Conservation (phyloP, 83 land plant species). For the Thuja plicata region DNA sequence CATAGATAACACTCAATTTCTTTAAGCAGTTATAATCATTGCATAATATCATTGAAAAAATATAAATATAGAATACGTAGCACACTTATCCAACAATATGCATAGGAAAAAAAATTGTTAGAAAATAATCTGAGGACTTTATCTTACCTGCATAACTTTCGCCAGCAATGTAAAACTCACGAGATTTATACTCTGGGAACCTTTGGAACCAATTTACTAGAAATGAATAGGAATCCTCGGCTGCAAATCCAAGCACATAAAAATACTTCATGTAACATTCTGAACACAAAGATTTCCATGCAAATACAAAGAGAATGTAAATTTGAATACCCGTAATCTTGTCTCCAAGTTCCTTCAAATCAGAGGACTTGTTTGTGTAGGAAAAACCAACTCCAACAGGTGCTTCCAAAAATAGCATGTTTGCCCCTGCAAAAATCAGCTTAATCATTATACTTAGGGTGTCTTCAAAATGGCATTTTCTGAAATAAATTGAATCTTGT, state of each 20-base stretch:
- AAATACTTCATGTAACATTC: not conserved
- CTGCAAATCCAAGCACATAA: constrained; percentile 32
- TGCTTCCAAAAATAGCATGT: constrained; percentile 71
- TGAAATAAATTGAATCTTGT: too few species aligned
- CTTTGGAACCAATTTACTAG: constrained; percentile 74
- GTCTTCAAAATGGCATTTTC: not conserved
- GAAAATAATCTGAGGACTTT: not conserved
- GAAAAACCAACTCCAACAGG: constrained; percentile 78
- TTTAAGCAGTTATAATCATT: too few species aligned
- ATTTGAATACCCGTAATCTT: constrained; percentile 52
- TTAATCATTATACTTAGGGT: not conserved
- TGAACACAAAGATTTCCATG: not conserved
- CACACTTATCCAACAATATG: too few species aligned
- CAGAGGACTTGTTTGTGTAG: constrained; percentile 45
- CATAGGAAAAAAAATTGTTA: too few species aligned
- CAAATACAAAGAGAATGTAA: not conserved
- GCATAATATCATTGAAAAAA: too few species aligned
- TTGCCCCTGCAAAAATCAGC: constrained; percentile 41
- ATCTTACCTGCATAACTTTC: constrained; percentile 90
- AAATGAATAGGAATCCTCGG: constrained; percentile 63
- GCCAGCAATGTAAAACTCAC: constrained; percentile 80
- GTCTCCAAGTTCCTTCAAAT: constrained; percentile 54
- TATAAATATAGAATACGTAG: too few species aligned
- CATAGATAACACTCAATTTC: too few species aligned
- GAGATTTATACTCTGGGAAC: constrained; percentile 68